Evolutionary conservation across 495 filamentous ascomycete genomes (phyloP).

Genomic region (Lophium mytilinum): DNA sequence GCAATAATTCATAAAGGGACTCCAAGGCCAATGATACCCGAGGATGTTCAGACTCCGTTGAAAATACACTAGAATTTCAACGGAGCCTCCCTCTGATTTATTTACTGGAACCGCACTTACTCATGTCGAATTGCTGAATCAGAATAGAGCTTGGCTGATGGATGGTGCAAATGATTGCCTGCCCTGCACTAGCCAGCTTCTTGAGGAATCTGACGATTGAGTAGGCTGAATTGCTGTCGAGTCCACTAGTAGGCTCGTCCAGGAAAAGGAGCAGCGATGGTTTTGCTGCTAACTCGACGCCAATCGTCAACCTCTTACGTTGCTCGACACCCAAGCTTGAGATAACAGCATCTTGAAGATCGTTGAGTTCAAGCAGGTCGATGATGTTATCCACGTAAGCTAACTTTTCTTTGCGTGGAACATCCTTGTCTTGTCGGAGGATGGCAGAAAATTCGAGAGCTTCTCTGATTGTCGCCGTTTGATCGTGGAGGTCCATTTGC

Average conservation of each 20-base stretch:
- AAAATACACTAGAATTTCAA: too few species aligned
- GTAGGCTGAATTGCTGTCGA: conserved; percentile 10
- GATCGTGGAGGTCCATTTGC: conserved; percentile 22
- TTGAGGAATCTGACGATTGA: conserved; percentile 66
- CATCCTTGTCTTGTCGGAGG: conserved; percentile 18
- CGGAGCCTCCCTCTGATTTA: too few species aligned
- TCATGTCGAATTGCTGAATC: conserved; percentile 80
- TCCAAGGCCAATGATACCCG: too few species aligned
- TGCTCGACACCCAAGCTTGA: conserved; percentile 20
- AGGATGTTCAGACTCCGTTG: too few species aligned
- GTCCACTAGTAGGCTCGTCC: conserved; percentile 56
- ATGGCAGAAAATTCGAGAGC: conserved; percentile 20
- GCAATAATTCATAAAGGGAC: too few species aligned
- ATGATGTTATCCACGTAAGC: conserved; percentile 22
- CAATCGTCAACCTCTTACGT: conserved; percentile 24
- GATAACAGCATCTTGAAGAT: conserved; percentile 19
- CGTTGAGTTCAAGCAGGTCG: conserved; percentile 12
- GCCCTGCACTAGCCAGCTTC: conserved; percentile 70
- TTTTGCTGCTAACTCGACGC: conserved; percentile 20
- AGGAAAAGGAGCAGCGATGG: conserved; percentile 23
- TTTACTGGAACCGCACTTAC: too few species aligned
- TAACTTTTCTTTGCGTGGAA: conserved; percentile 19
- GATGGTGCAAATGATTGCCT: conserved; percentile 84
- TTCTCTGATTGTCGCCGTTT: conserved; percentile 21
- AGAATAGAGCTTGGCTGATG: conserved; percentile 85